Base-by-base conservation (phyloP, 805 yeast species). In the Kodamaea hsintzibuensis region DNA sequence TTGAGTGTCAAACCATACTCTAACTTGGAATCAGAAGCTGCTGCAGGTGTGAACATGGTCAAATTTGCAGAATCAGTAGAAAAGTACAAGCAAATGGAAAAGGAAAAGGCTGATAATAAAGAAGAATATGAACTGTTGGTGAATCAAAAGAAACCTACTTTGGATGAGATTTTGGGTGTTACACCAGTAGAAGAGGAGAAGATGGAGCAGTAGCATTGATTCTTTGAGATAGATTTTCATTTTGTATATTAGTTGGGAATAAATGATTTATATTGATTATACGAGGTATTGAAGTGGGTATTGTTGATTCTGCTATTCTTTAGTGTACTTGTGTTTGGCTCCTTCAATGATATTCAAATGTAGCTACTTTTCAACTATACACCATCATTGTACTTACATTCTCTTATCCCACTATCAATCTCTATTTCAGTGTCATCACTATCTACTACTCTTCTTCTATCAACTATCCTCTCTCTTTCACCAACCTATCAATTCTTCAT, bases 21-120 rank as follows among this genome's bases (percentile, higher is more conserved):
- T 3, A 86, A 83, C 52, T 82, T 88, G 56, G 98, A 93, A 65
- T 86, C 96, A 40, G 91, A 91, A 63, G 97, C 97, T 33, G 98
- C 96, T 1, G 82, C 88, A 0, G 98, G 98, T 2, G 74, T 80
- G 14, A 86, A 90, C 66, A 74, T 93, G 63, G 78, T 79, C 49
- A 86, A 82, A 67, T 92, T 84, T 67, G 66, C 86, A 62, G 75
- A 78, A 51, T 77, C 82, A 50, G 92, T 87, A 17, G 86, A 86
- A 56, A 73, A 80, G 56, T 83, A 85, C 62, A 82, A 83, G 74
- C 72, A 63, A 66, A 56, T 66, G 46, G 79, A 76, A 55, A 65
- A 67, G 49, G 64, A 62, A 53, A 75, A 74, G 59, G 53, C 55
- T 18, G 71, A 76, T 33, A 72, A 78, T 48, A 84, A 83, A 53